Percentiles rank a stretch among this genome's conserved stretches.
Evolutionary conservation across 2,329 filamentous ascomycete genomes (phyloP).

Genomic region (Nemania sp.): DNA sequence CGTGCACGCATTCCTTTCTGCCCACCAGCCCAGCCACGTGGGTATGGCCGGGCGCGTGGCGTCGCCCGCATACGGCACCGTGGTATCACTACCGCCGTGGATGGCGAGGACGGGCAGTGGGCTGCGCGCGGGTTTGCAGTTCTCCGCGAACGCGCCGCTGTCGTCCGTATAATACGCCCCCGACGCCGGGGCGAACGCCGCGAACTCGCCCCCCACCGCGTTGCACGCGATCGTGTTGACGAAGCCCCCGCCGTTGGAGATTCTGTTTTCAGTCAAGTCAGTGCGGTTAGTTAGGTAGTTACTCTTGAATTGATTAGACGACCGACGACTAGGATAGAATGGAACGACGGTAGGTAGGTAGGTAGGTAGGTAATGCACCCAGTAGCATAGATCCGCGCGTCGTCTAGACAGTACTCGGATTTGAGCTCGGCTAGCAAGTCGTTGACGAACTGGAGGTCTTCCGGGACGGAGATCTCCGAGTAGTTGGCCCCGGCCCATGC

Average conservation of each 20-base stretch:
- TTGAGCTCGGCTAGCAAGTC: constrained; percentile 48
- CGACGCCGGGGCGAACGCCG: constrained; percentile 49
- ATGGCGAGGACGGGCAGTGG: constrained; percentile 49
- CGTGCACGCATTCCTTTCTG: constrained; percentile 45
- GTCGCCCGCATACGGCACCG: constrained; percentile 48
- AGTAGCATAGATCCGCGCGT: constrained; percentile 48
- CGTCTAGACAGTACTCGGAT: constrained; percentile 47
- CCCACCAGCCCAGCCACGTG: constrained; percentile 48
- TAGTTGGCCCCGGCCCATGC: constrained; percentile 52
- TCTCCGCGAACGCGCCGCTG: constrained; percentile 33
- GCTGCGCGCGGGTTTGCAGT: constrained; percentile 45
- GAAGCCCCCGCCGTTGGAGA: constrained; percentile 54
- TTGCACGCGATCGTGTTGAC: constrained; percentile 51
- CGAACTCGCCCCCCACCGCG: constrained; percentile 46
- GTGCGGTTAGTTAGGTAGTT: no score
- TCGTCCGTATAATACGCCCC: constrained; percentile 52
- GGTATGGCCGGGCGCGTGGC: constrained; percentile 44
- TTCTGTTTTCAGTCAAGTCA: constrained; percentile 21
- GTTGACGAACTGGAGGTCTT: constrained; percentile 50
- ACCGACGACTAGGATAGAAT: no score
- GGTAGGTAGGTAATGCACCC: no score
- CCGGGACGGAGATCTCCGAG: constrained; percentile 44
- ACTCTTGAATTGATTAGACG: no score
- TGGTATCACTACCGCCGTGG: constrained; percentile 49
- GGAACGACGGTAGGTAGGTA: no score